These are phyloP conservation scores for Hordeum vulgare DNA, from an alignment of 176 grass and related monocot genomes.

Conservation along the genomic window DNA sequence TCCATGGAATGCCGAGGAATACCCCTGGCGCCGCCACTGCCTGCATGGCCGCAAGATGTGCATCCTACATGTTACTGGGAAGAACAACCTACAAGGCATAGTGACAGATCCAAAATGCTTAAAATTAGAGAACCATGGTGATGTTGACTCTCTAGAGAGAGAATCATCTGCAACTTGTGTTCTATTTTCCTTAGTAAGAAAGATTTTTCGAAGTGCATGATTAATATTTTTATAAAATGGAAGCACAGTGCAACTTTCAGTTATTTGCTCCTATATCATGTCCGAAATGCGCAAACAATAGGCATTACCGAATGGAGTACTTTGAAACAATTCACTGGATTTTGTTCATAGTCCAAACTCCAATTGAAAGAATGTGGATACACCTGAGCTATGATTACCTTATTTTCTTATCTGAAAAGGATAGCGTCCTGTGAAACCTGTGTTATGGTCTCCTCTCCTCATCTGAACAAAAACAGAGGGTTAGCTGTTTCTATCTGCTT, in stretches of 20 bases:
- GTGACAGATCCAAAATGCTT: slow-evolving; percentile 2
- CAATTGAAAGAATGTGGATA: background rate
- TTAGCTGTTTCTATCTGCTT: background rate
- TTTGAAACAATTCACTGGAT: background rate
- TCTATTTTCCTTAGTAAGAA: background rate
- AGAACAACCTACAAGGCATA: background rate
- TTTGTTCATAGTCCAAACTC: background rate
- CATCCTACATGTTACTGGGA: background rate
- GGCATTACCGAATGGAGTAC: too few species aligned
- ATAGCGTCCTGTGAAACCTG: background rate
- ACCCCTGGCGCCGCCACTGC: too few species aligned
- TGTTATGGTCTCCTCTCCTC: background rate
- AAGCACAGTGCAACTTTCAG: background rate
- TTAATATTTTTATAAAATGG: slow-evolving; percentile 6
- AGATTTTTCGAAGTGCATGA: background rate
- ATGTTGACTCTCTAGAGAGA: background rate
- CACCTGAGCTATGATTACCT: background rate
- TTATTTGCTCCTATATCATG: background rate
- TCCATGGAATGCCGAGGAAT: too few species aligned
- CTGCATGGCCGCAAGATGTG: background rate
- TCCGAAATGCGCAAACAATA: background rate
- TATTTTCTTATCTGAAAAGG: background rate
- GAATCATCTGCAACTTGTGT: background rate
- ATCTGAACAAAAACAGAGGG: background rate
- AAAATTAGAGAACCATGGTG: background rate